These are phyloP conservation scores for Hyaloscypha variabilis DNA, from an alignment of 495 filamentous ascomycete genomes.

Conservation along the genomic window DNA sequence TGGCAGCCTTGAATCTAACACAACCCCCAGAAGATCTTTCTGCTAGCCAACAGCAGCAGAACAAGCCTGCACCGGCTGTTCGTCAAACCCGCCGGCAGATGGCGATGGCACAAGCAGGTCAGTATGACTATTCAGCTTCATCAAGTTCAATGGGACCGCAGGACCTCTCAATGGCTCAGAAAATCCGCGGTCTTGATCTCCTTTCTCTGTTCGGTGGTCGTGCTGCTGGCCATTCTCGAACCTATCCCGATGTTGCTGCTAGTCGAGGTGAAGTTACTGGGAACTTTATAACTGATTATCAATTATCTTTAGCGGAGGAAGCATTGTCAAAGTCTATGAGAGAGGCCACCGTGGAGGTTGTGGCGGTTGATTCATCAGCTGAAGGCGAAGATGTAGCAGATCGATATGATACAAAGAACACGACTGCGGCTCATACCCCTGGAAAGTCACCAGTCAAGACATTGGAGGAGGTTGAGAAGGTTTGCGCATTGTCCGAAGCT, in stretches of 20 bases:
- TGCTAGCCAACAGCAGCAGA: slow-evolving; percentile 6
- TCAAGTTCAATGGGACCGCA: background rate
- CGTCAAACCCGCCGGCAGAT: slow-evolving; percentile 36
- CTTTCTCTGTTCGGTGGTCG: slow-evolving; percentile 27
- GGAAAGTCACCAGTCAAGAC: slow-evolving; percentile 23
- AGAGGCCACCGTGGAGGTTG: background rate
- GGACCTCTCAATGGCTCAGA: slow-evolving; percentile 2
- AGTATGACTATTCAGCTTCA: slow-evolving; percentile 35
- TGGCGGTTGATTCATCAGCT: background rate
- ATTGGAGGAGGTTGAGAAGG: slow-evolving; percentile 31
- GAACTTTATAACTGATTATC: slow-evolving; percentile 15
- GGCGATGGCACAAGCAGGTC: slow-evolving; percentile 52
- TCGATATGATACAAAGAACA: background rate
- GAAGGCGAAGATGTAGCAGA: background rate
- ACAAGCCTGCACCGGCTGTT: slow-evolving; percentile 37
- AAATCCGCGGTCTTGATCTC: slow-evolving; percentile 9
- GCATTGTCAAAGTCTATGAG: slow-evolving; percentile 14
- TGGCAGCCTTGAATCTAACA: slow-evolving; percentile 16
- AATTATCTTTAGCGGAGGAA: slow-evolving; percentile 29
- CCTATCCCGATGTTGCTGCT: background rate
- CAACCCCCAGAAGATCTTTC: slow-evolving; percentile 7
- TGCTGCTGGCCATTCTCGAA: slow-evolving; percentile 12
- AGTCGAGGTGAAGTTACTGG: background rate
- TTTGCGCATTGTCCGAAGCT: slow-evolving; percentile 15
- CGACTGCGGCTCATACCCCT: background rate